Conservation (phyloP, 768 basidiomycete species). For the Mycena polygramma region DNA sequence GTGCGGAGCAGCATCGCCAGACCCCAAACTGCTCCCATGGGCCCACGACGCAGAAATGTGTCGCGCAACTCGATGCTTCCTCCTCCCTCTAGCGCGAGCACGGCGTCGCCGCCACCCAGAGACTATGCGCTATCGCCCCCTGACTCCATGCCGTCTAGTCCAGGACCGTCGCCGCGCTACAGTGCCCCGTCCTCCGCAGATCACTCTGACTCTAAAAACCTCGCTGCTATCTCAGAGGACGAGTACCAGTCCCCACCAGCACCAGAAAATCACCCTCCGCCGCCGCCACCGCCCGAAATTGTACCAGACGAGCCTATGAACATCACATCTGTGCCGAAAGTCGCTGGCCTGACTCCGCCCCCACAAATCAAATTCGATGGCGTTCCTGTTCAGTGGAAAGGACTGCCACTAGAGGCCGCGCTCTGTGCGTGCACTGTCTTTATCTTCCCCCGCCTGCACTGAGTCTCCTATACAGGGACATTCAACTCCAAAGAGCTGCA, state of each 20-base stretch:
- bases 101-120: not conserved
- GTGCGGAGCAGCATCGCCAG: slow-evolving; percentile 22
- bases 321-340: slow-evolving; percentile 27
- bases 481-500: slow-evolving; percentile 72
- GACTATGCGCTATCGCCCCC: slow-evolving; percentile 4
- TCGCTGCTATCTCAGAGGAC: slow-evolving; percentile 24
- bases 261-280: not conserved
- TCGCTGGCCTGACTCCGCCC: slow-evolving; percentile 58
- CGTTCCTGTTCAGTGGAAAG: slow-evolving; percentile 72
- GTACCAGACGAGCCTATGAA: slow-evolving; percentile 24
- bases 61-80: slow-evolving; percentile 22
- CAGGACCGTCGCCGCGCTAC: slow-evolving; percentile 27
- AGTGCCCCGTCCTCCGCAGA: slow-evolving; percentile 18
- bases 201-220: slow-evolving; percentile 23
- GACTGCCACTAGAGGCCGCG: slow-evolving; percentile 78
- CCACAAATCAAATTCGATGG: slow-evolving; percentile 70
- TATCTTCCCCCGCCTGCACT: slow-evolving; percentile 3
- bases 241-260: slow-evolving; percentile 15
- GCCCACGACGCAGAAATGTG: slow-evolving; percentile 24
- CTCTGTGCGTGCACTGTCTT: slow-evolving; percentile 54
- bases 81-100: not conserved
- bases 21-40: slow-evolving; percentile 34
- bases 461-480: slow-evolving; percentile 56
- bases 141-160: not conserved
- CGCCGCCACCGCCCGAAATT: slow-evolving; percentile 16